phyloP scores from a whole-genome alignment of 805 yeast genomes.

The Alloascoidea africana region DNA sequence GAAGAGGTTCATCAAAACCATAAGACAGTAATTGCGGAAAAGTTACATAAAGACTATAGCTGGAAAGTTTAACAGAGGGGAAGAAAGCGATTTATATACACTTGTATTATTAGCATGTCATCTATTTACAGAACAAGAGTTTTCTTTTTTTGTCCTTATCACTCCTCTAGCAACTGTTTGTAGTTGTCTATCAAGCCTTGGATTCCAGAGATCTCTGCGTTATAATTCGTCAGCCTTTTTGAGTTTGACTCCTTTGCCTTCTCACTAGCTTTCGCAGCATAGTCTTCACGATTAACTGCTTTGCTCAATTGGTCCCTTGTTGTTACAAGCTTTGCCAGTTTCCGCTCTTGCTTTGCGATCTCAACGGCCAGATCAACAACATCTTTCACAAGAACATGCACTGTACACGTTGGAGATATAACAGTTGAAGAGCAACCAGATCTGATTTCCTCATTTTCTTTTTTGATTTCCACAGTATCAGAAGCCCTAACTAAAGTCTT shows the following conservation, averaged over 20 bases:
- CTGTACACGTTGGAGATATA: slow-evolving; percentile 68
- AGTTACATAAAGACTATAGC: slow-evolving; percentile 37
- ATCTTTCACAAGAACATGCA: slow-evolving; percentile 87
- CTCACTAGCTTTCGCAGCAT: slow-evolving; percentile 69
- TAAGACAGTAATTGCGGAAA: slow-evolving; percentile 31
- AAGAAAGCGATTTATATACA: too few species aligned
- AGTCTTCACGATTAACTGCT: slow-evolving; percentile 56
- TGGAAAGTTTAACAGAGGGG: too few species aligned
- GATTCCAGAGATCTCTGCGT: slow-evolving; percentile 84
- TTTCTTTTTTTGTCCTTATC: too few species aligned
- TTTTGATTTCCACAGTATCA: slow-evolving; percentile 53
- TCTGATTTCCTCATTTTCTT: slow-evolving; percentile 47
- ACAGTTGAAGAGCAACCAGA: slow-evolving; percentile 82
- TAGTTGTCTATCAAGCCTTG: slow-evolving; percentile 75
- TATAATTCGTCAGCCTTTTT: slow-evolving; percentile 48
- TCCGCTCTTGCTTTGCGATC: slow-evolving; percentile 67
- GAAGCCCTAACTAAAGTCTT: slow-evolving; percentile 87
- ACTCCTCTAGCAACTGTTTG: slow-evolving; percentile 66
- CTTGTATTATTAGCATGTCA: too few species aligned
- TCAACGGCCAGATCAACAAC: slow-evolving; percentile 88
- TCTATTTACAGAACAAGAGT: too few species aligned
- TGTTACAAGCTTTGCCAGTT: slow-evolving; percentile 50
- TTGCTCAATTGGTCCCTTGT: slow-evolving; percentile 51
- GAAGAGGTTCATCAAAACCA: slow-evolving; percentile 26
- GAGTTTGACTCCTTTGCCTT: slow-evolving; percentile 68